Conservation (phyloP, 2,329 filamentous ascomycete genomes). For the Colletotrichum melonis region DNA sequence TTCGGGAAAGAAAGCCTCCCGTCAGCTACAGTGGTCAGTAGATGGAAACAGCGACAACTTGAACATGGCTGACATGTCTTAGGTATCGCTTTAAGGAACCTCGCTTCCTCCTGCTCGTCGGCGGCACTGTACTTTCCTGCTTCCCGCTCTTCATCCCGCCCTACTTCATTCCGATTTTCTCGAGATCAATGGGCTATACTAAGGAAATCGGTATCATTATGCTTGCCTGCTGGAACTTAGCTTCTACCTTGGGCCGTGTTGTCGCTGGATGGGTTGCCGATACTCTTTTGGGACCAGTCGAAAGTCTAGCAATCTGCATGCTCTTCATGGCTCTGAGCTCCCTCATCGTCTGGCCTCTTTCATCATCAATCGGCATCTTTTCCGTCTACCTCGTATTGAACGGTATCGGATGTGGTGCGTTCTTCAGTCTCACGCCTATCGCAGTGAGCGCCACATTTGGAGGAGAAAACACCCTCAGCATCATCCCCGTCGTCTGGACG, state of each 20-base stretch:
- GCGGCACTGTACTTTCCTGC: slow-evolving; percentile 39
- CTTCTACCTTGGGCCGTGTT: slow-evolving; percentile 42
- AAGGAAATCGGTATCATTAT: slow-evolving; percentile 38
- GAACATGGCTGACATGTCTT: neutral
- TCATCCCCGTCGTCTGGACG: slow-evolving; percentile 43
- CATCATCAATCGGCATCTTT: slow-evolving; percentile 39
- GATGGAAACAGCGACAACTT: neutral
- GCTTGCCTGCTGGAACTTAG: slow-evolving; percentile 42
- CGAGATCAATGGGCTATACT: slow-evolving; percentile 39
- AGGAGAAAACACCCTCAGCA: slow-evolving; percentile 39
- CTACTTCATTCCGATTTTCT: slow-evolving; percentile 44
- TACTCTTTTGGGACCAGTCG: slow-evolving; percentile 41
- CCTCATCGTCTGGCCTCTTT: slow-evolving; percentile 42
- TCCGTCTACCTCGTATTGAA: slow-evolving; percentile 41
- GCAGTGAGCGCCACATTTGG: slow-evolving; percentile 40
- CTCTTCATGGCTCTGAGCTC: slow-evolving; percentile 41
- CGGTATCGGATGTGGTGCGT: slow-evolving; percentile 43
- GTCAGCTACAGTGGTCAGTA: slow-evolving; percentile 40
- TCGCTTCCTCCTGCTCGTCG: slow-evolving; percentile 40
- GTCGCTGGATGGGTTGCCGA: slow-evolving; percentile 42
- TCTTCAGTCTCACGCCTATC: slow-evolving; percentile 43
- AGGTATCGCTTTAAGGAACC: slow-evolving; percentile 42
- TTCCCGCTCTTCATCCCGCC: slow-evolving; percentile 44
- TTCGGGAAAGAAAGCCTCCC: neutral
- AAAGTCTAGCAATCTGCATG: slow-evolving; percentile 41